phyloP scores from a whole-genome alignment of 441 rosid species.

The Corymbia calophylla region DNA sequence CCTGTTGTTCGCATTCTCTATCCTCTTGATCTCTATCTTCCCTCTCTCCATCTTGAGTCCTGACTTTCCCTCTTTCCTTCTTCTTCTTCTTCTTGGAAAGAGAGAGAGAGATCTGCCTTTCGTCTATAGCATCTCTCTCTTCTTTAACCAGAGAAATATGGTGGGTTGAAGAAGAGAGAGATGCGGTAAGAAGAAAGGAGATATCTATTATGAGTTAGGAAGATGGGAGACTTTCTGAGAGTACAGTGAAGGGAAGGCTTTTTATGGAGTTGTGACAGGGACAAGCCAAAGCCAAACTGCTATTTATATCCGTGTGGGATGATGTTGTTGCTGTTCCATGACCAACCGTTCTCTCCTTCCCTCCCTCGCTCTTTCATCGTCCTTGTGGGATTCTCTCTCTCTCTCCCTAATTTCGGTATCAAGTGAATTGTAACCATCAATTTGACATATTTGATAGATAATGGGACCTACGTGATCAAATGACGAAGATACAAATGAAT shows the following conservation, averaged over 20 bases:
- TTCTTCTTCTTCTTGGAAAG: not conserved
- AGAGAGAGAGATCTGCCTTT: not conserved
- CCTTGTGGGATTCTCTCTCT: not conserved
- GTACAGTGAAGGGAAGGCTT: conserved; percentile 38
- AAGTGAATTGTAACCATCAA: not conserved
- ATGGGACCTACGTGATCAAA: not conserved
- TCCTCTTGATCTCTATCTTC: conserved; percentile 90
- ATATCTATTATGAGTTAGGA: conserved; percentile 47
- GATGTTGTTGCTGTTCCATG: not conserved
- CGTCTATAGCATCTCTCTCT: not conserved
- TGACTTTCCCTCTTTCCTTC: not conserved
- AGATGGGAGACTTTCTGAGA: conserved; percentile 43
- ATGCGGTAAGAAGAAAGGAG: not conserved
- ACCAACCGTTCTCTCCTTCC: not conserved
- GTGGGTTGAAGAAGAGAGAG: not conserved
- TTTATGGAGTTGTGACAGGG: conserved; percentile 37
- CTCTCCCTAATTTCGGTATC: not conserved
- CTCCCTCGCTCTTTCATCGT: not conserved
- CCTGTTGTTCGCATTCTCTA: conserved; percentile 84
- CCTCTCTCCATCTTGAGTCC: conserved; percentile 67
- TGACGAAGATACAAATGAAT: fast-evolving
- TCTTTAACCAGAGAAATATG: not conserved
- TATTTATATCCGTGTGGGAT: not conserved
- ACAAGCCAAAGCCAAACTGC: conserved; percentile 39
- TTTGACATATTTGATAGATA: not conserved